Conservation (phyloP, 2,329 filamentous ascomycete genomes). For the Colletotrichum acutatum region DNA sequence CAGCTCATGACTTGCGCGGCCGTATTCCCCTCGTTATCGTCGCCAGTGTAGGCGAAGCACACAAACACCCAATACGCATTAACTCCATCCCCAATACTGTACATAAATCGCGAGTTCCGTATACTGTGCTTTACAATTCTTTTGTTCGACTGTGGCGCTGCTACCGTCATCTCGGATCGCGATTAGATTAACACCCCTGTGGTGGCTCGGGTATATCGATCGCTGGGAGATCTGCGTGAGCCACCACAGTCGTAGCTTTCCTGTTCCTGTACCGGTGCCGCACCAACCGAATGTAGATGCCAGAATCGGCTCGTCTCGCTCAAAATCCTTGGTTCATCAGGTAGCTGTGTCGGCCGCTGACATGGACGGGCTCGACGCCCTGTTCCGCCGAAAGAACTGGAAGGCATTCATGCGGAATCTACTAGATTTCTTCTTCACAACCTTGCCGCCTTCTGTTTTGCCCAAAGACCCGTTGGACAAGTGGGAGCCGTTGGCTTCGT, state of each 20-base stretch:
- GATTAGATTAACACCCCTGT: slow-evolving; percentile 23
- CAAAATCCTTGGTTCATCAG: slow-evolving; percentile 26
- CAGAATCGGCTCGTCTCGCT: not conserved
- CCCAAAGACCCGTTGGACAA: slow-evolving; percentile 55
- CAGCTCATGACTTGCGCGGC: slow-evolving; percentile 14
- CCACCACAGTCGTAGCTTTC: slow-evolving; percentile 1
- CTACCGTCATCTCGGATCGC: slow-evolving; percentile 4
- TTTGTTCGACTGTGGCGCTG: slow-evolving; percentile 15
- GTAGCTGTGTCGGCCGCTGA: slow-evolving; percentile 43
- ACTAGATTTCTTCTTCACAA: slow-evolving; percentile 71
- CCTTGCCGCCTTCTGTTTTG: slow-evolving; percentile 57
- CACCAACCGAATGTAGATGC: not conserved
- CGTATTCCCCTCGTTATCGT: slow-evolving; percentile 17
- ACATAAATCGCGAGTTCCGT: slow-evolving; percentile 34
- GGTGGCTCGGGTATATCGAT: slow-evolving; percentile 32
- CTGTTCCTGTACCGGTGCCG: not conserved
- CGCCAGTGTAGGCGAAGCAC: slow-evolving; percentile 12
- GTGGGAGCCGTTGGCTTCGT: slow-evolving; percentile 32
- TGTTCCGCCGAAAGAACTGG: slow-evolving; percentile 66
- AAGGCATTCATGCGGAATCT: slow-evolving; percentile 72
- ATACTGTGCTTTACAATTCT: slow-evolving; percentile 31
- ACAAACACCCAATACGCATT: slow-evolving; percentile 27
- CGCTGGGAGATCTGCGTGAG: slow-evolving; percentile 11
- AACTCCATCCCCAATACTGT: slow-evolving; percentile 34
- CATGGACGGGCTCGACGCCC: slow-evolving; percentile 47